A percentile compares a stretch with the other conserved stretches of the same genome.
These are phyloP conservation scores for Bertia moriformis DNA, from an alignment of 2,329 filamentous ascomycete species.

Conservation along the genomic window DNA sequence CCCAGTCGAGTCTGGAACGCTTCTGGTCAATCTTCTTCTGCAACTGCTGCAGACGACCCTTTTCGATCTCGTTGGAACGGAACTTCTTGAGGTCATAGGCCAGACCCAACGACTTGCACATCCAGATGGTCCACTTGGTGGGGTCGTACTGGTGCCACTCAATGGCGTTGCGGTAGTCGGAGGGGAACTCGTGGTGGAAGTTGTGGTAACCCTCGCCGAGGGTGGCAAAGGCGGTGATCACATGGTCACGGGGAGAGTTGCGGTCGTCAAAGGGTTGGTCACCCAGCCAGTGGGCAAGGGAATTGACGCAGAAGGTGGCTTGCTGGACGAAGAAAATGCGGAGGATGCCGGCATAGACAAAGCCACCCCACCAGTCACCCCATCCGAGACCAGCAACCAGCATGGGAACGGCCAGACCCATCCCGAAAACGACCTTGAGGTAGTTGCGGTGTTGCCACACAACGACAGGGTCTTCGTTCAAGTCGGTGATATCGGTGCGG, in stretches of 20 bases:
- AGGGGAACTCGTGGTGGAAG: constrained; percentile 91
- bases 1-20: constrained; percentile 72
- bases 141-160: constrained; percentile 86
- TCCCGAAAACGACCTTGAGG: constrained; percentile 63
- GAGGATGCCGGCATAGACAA: constrained; percentile 73
- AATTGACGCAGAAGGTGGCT: constrained; percentile 88
- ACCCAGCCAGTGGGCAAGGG: constrained; percentile 76
- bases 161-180: constrained; percentile 83
- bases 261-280: constrained; percentile 88
- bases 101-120: constrained; percentile 70
- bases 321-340: constrained; percentile 84
- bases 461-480: constrained; percentile 75
- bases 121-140: constrained; percentile 79
- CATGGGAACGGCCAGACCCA: constrained; percentile 64
- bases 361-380: constrained; percentile 70
- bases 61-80: constrained; percentile 82
- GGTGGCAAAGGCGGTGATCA: constrained; percentile 72
- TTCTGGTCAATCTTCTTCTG: constrained; percentile 90
- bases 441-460: constrained; percentile 82
- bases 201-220: constrained; percentile 87
- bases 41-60: constrained; percentile 73
- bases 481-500: constrained; percentile 73
- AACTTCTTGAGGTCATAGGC: constrained; percentile 84
- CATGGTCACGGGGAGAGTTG: constrained; percentile 78
- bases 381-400: constrained; percentile 64